Base-by-base conservation (phyloP, 805 yeast species). In the Allodekkera sacchari region DNA sequence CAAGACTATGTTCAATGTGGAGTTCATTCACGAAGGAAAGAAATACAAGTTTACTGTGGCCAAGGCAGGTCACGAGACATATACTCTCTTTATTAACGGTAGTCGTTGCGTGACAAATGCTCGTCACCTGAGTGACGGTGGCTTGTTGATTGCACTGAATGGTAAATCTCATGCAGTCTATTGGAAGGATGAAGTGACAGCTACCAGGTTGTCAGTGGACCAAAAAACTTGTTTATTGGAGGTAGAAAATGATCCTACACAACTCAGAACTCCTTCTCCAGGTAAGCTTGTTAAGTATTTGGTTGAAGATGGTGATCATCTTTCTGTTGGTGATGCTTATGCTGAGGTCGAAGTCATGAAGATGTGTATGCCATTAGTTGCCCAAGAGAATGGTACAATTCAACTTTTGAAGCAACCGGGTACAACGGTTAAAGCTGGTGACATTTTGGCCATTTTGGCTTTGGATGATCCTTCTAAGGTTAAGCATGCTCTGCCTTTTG, bases 321-420 rank as follows among this genome's bases (percentile, higher is more conserved):
- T 92, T 47, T 62, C 60, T 32, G 77, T 92, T 38, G 97, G 97
- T 39, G 94, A 89, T 63, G 78, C 96, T 28, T 94, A 75, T 52
- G 98, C 98, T 25, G 98, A 92, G 64, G 96, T 92, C 36, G 99
- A 92, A 64, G 98, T 92, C 45, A 92, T 92, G 99, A 92, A 92
- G 63, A 92, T 92, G 98, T 87, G 88, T 61, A 92, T 92, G 96
- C 96, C 98, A 31, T 71, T 92, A 49, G 65, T 88, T 51, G 89
- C 96, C 14, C 84, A 78, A 58, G 98, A 89, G 58, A 81, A 83
- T 50, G 99, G 99, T 70, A 67, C 72, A 36, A 83, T 88, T 33
- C 96, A 89, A 64, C 65, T 87, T 26, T 76, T 92, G 54, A 89
- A 92, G 61, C 98, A 92, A 64, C 97, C 98, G 7, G 99, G 99